Evolutionary conservation across 345 rosid species (phyloP), one percentile per base, ranked within the genome.

Genomic region (Turnera subulata): DNA sequence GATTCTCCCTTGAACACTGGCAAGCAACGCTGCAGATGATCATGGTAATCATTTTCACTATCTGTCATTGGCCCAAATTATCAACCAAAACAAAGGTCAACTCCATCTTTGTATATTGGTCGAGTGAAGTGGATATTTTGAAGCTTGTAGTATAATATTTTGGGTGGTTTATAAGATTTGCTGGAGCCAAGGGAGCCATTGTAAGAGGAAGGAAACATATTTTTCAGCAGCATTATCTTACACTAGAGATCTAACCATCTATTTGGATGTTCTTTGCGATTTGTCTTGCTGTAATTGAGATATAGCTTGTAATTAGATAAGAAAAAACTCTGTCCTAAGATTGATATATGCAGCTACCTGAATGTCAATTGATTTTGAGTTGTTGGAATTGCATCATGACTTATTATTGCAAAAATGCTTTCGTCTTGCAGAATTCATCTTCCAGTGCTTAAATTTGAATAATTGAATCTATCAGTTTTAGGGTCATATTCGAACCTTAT

Each of bases 1-100:
- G 82, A 71, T 52, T 79, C 89, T 39, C 84, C 86, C 43, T 50
- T 79, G 76, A 67, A 78, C 64, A 61, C 77, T 3, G 74, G 84
- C 47, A 82, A 75, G 76, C 91, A 78, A 64, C 79, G 81, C 21
- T 58, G 61, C 46, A 64, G 76, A 63, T 78, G 74, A 81, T 52
- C 56, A 6, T 58, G n/a, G n/a, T n/a, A n/a, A n/a, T n/a, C n/a
- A n/a, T 50, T 20, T 46, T 69, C 69, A 62, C 54, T 20, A 51
- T 69, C 69, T 20, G 46, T 19, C 61, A 23, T 52, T 56, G 63
- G 69, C 66, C 55, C 46, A 65, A 59, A 59, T 38, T 59, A 45
- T 55, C 55, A 61, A 50, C 45, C 46, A 49, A 40, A 63, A 67
- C 69, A 47, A 49, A 71, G 64, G 70, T 16, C 54, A 4, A 29